Conservation (phyloP, 352 stramenopile genomes). For the Globisporangium paddicum region DNA sequence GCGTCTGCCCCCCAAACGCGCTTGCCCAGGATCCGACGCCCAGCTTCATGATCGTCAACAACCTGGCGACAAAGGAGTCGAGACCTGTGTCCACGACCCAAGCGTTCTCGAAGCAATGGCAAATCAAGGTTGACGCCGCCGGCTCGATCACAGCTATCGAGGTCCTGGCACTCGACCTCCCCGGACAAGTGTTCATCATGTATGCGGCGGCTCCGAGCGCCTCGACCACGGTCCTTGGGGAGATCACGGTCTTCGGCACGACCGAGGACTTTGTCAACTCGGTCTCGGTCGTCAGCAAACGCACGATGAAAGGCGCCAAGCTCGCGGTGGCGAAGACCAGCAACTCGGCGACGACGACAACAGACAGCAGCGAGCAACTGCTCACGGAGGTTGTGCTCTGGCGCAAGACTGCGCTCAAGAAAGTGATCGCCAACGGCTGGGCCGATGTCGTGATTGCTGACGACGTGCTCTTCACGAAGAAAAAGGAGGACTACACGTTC, state of each 20-base stretch:
- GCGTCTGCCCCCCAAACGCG: not conserved
- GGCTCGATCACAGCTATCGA: not conserved
- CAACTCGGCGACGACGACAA: not conserved
- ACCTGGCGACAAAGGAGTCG: not conserved
- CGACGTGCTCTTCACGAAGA: conserved; percentile 8
- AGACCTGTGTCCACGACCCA: not conserved
- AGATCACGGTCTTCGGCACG: not conserved
- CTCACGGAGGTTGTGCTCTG: conserved; percentile 4
- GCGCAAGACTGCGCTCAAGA: conserved; percentile 2
- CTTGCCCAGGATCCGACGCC: not conserved
- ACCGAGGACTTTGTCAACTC: not conserved
- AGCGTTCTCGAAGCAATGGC: not conserved
- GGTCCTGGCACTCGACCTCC: not conserved
- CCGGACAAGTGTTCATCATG: not conserved
- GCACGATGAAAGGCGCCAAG: conserved; percentile 4
- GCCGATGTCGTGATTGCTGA: conserved; percentile 3
- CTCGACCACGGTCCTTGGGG: not conserved
- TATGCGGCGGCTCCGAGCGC: not conserved
- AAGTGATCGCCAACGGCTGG: conserved; percentile 2
- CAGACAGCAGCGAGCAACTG: not conserved
- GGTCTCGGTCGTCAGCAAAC: conserved; percentile 1
- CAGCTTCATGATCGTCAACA: not conserved
- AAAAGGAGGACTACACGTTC: not conserved
- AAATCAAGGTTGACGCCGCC: not conserved
- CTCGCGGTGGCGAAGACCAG: not conserved